Conservation (phyloP, 2,329 filamentous ascomycete genomes). For the Alternaria novae-zelandiae region DNA sequence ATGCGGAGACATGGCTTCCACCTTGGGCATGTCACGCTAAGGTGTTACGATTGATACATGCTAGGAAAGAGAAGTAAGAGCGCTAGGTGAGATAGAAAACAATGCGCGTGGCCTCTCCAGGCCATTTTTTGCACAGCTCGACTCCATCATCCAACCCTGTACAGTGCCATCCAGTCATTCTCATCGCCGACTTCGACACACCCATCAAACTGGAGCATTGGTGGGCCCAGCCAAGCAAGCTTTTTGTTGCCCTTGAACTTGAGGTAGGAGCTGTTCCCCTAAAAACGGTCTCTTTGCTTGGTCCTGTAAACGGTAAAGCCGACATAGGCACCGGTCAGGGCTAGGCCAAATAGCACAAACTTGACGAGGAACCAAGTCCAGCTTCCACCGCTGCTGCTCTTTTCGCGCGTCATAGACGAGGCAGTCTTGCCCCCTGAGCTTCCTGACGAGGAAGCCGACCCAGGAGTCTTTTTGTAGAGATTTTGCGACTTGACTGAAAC, state of each 20-base stretch:
- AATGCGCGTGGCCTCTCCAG: slow-evolving; percentile 13
- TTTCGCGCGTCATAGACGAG: slow-evolving; percentile 49
- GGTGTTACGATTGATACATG: slow-evolving; percentile 2
- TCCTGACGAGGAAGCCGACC: slow-evolving; percentile 11
- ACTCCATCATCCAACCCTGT: slow-evolving; percentile 26
- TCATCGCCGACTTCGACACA: slow-evolving; percentile 10
- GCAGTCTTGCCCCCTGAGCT: slow-evolving; percentile 16
- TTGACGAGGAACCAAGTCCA: slow-evolving; percentile 82
- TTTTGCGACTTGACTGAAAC: slow-evolving; percentile 86
- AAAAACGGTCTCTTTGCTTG: slow-evolving; percentile 59
- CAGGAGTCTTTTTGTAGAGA: slow-evolving; percentile 69
- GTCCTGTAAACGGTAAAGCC: slow-evolving; percentile 85
- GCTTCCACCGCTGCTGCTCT: slow-evolving; percentile 59
- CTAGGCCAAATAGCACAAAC: slow-evolving; percentile 75
- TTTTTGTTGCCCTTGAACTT: slow-evolving; percentile 6
- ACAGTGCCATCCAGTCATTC: slow-evolving; percentile 21
- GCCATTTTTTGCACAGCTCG: slow-evolving; percentile 6
- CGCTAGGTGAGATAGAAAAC: slow-evolving; percentile 13
- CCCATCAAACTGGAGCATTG: slow-evolving; percentile 3
- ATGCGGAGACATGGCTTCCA: slow-evolving; percentile 9
- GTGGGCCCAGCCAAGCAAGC: background rate
- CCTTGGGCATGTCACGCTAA: background rate
- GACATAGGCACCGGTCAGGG: slow-evolving; percentile 77
- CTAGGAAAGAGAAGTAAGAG: slow-evolving; percentile 12
- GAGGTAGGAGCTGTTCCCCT: slow-evolving; percentile 18